Percentiles rank a stretch among this genome's conserved stretches.
Conservation (phyloP, 441 rosid genomes). For the Melastoma candidum region DNA sequence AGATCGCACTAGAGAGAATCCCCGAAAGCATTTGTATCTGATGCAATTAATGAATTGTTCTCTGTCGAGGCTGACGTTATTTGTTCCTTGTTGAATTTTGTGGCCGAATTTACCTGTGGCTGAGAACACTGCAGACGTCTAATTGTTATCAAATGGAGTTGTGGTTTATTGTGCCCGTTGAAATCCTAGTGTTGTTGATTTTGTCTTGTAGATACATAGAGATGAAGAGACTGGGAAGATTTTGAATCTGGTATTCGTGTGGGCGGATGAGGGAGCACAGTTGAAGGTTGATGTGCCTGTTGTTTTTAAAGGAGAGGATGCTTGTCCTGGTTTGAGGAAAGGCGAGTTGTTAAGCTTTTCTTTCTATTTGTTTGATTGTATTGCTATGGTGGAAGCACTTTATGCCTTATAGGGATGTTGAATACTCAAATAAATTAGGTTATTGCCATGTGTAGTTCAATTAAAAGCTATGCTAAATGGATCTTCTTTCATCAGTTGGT, state of each 20-base stretch:
- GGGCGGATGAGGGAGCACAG: conserved; percentile 72
- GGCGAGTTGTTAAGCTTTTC: conserved; percentile 24
- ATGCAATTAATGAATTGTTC: no score
- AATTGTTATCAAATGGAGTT: not conserved
- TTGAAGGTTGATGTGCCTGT: conserved; percentile 81
- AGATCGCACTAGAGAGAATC: no score
- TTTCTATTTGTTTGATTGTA: not conserved
- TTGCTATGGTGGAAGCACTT: not conserved
- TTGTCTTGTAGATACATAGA: conserved; percentile 51
- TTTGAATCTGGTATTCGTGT: conserved; percentile 75
- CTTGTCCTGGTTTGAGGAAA: conserved; percentile 66
- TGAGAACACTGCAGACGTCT: not conserved
- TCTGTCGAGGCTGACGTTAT: no score
- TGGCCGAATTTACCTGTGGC: no score
- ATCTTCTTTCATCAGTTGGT: no score
- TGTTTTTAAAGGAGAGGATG: conserved; percentile 68
- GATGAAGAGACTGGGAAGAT: conserved; percentile 68
- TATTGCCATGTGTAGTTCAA: no score
- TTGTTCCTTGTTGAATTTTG: no score
- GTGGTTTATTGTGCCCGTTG: conserved; percentile 1
- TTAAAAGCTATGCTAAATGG: no score
- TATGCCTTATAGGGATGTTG: no score
- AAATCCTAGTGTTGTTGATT: conserved; percentile 1
- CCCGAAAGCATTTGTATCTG: no score
- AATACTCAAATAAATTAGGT: no score